Percentiles rank a stretch among this genome's conserved stretches.
phyloP scores from a whole-genome alignment of 1,284 basidiomycete genomes.

The Puccinia polysora region DNA sequence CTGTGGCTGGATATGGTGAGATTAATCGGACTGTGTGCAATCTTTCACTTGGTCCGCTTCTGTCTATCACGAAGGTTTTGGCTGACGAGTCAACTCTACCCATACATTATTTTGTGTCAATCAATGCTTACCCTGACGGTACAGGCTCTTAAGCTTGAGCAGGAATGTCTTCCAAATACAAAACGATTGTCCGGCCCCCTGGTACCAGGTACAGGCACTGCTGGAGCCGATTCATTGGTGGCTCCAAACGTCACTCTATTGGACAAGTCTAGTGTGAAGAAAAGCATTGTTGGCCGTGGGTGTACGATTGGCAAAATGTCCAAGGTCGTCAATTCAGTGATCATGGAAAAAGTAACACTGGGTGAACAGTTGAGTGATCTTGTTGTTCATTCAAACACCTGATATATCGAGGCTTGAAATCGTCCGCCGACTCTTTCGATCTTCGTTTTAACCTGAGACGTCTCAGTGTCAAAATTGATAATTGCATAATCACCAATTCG shows the following conservation, averaged over 20 bases:
- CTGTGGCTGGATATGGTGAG: constrained; percentile 20
- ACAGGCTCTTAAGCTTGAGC: constrained; percentile 22
- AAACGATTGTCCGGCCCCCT: neutral
- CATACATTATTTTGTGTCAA: too few species aligned
- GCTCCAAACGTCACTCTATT: neutral
- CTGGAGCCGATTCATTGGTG: constrained; percentile 22
- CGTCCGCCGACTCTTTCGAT: neutral
- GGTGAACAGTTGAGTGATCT: constrained; percentile 32
- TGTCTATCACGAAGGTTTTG: neutral
- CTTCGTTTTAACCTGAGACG: neutral
- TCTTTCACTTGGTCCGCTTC: neutral
- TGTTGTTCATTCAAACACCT: neutral
- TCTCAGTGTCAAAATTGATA: constrained; percentile 32
- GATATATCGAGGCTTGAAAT: too few species aligned
- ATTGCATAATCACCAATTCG: constrained; percentile 13
- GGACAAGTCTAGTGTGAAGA: constrained; percentile 29
- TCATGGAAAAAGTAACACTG: constrained; percentile 23
- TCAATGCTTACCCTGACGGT: too few species aligned
- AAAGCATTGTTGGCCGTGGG: constrained; percentile 10
- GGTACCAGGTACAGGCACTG: neutral
- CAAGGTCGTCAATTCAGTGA: constrained; percentile 16
- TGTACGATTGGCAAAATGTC: constrained; percentile 5
- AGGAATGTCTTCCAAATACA: neutral
- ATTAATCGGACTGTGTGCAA: constrained; percentile 22
- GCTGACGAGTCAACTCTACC: too few species aligned